Conservation (phyloP, 2,329 filamentous ascomycete genomes). For the Colletotrichum kahawae region DNA sequence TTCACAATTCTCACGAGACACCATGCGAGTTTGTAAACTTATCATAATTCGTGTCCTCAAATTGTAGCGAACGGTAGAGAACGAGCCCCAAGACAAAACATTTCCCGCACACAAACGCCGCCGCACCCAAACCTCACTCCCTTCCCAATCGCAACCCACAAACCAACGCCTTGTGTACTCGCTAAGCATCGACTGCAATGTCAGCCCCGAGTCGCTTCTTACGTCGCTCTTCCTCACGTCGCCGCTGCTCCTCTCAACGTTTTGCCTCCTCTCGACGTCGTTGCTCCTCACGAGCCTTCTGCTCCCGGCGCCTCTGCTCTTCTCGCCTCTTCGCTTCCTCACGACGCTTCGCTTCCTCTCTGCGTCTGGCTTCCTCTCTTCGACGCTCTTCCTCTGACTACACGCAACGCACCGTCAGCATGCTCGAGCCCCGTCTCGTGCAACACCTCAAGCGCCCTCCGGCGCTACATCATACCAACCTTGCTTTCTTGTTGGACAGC, state of each 20-base stretch:
- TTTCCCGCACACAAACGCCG: not conserved
- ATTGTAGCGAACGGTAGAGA: not conserved
- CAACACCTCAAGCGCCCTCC: not conserved
- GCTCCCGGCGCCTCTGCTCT: not conserved
- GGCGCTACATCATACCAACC: not conserved
- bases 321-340: not conserved
- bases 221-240: not conserved
- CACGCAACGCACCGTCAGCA: not conserved
- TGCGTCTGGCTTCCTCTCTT: not conserved
- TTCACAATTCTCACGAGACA: accelerated
- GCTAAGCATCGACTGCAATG: not conserved
- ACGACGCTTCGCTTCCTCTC: not conserved
- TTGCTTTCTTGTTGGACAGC: not conserved
- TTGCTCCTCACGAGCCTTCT: not conserved
- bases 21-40: accelerated
- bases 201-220: not conserved
- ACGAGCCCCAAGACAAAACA: not conserved
- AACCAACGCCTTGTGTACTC: not conserved
- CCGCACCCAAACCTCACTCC: not conserved
- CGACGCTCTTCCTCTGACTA: not conserved
- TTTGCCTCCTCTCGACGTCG: not conserved
- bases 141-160: not conserved
- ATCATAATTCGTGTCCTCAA: not conserved
- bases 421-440: not conserved
- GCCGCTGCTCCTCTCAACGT: not conserved